phyloP scores from a whole-genome alignment of 73 alveolate genomes.

The Tetrahymena borealis region DNA sequence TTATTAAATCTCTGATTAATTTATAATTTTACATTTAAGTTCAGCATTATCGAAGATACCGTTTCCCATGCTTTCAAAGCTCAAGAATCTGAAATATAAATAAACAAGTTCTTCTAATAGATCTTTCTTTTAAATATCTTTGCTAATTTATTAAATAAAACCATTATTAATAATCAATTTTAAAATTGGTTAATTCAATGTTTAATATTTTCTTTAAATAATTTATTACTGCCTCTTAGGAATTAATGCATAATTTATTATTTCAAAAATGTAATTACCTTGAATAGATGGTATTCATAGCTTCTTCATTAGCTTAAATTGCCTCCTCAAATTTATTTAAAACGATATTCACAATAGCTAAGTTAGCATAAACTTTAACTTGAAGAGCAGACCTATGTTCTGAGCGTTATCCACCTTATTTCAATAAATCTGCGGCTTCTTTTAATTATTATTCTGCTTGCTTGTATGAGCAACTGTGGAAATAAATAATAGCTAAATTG shows the following conservation, averaged over 20 bases:
- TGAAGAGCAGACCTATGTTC: constrained; percentile 27
- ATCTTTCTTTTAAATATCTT: neutral
- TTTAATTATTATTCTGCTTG: constrained; percentile 3
- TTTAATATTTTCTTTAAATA: no score
- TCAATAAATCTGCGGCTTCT: constrained; percentile 9
- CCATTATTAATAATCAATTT: neutral
- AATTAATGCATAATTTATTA: no score
- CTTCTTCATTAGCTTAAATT: constrained; percentile 19
- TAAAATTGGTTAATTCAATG: no score
- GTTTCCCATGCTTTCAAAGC: constrained; percentile 39
- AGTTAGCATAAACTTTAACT: constrained; percentile 28
- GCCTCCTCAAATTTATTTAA: constrained; percentile 16
- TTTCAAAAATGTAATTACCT: neutral
- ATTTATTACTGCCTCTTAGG: no score
- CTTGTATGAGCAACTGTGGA: constrained; percentile 30
- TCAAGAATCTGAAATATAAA: constrained; percentile 19
- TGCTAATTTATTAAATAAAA: neutral
- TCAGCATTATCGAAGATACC: constrained; percentile 31
- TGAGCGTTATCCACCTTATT: neutral
- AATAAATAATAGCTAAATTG: constrained; percentile 23
- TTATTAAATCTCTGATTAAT: neutral
- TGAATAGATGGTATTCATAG: constrained; percentile 9
- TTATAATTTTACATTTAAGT: constrained; percentile 5
- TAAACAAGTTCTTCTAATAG: constrained; percentile 19
- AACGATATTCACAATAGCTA: constrained; percentile 15